Base-by-base conservation (phyloP, 2,329 filamentous ascomycete genomes). In the Talaromyces pinophilus region DNA sequence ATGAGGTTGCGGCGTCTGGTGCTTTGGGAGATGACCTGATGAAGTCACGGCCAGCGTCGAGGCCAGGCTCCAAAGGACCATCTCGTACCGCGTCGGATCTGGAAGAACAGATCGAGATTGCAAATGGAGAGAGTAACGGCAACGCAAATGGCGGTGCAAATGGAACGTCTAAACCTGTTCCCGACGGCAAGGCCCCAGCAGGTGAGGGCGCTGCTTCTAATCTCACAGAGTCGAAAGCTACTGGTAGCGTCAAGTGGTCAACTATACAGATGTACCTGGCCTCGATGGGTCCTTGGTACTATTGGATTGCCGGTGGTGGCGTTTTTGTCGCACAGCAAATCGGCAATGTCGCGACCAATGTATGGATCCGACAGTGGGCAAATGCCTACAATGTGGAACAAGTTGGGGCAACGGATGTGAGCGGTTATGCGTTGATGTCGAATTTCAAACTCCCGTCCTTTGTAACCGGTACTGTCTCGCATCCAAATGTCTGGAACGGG, bases 281-380 rank as follows among this genome's bases (percentile, higher is more conserved):
- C 67, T 87, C 93, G 69, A 99, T 99, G 95, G 95, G 95, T n/a
- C 85, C 90, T 4, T 97, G 93, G 92, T 93, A 92, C 85, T 99
- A 96, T 81, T 99, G 95, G 95, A 78, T 90, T 59, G 81, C 91
- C 42, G 91, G 93, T 22, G 80, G 88, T 15, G 71, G 88, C 4
- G 89, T 93, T 44, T 98, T 99, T 74, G 84, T 85, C 33, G 81
- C 90, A 54, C 93, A 97, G 75, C 95, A 99, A 76, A 77, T 97
- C 40, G 90, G 91, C 3, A 91, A 91, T 28, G 90, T 98, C 2
- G 92, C 90, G 0, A 96, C 93, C 42, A 97, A 95, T 73, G 80
- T 97, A 61, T 99, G 95, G 95, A 96, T 99, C 72, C 87, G 92
- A 71, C 84, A 94, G 76, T 99, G 95, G 95, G 91, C 94, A 17